Percentiles rank a stretch among this genome's conserved stretches.
Conservation (phyloP, 805 yeast species). For the Ogataea saltuana region DNA sequence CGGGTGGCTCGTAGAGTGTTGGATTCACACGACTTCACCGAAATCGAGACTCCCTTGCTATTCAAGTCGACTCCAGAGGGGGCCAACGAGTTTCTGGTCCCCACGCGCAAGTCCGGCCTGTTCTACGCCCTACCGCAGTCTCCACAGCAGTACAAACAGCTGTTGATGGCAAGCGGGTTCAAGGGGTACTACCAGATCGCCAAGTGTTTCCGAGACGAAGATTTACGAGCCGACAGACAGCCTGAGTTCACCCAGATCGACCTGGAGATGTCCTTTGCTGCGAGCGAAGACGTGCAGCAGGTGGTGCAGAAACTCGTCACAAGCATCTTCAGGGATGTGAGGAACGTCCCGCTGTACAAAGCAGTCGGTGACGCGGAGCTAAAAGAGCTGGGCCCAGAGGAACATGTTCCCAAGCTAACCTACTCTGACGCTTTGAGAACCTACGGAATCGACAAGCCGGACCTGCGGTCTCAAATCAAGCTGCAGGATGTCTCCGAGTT, state of each 20-base stretch:
- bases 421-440: conserved; percentile 68
- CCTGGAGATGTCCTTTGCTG: conserved; percentile 86
- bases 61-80: conserved; percentile 98
- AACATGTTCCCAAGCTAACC: conserved; percentile 42
- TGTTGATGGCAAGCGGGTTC: conserved; percentile 92
- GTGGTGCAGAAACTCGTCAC: conserved; percentile 61
- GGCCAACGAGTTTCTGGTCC: conserved; percentile 93
- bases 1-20: conserved; percentile 40
- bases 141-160: conserved; percentile 96
- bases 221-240: conserved; percentile 90
- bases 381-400: conserved; percentile 29
- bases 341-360: conserved; percentile 40
- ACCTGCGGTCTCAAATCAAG: conserved; percentile 62
- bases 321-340: conserved; percentile 54
- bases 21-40: conserved; percentile 55
- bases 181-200: conserved; percentile 87
- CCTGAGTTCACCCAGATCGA: conserved; percentile 99
- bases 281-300: conserved; percentile 61
- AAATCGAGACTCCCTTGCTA: conserved; percentile 88
- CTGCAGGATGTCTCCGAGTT: conserved; percentile 49
- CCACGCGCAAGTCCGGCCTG: conserved; percentile 62
- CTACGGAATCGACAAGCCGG: conserved; percentile 96
- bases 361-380: conserved; percentile 31
- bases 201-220: conserved; percentile 94
- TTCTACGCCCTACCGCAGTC: conserved; percentile 96